Evolutionary conservation across 129 eudicot species (phyloP), one percentile per base, ranked within the genome.

Genomic region (sunflower (Helianthus annuus)): DNA sequence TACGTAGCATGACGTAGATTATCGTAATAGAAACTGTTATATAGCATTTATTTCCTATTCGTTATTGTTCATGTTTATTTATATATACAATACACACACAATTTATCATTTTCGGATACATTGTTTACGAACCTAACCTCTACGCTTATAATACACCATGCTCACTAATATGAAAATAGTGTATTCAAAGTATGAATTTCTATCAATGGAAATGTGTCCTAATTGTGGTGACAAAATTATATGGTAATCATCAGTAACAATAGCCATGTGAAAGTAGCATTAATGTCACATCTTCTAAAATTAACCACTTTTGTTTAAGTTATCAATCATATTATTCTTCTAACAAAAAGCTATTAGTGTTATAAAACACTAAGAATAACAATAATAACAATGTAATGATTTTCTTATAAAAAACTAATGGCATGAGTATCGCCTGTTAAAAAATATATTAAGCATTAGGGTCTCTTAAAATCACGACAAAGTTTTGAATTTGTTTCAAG

Each of bases 391-490:
- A 1, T 7, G 46, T 56, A 56, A 19, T 56, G 24, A 56, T 56
- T 22, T 42, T 42, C 46, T 42, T 42, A 42, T 42, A 42, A 58
- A 58, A 16, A 13, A 13, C n/a, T 51, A 36, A 10, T 58, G 27
- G 39, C 38, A n/a, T 57, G 15, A 56, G 40, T 24, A 58, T 58
- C 15, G 40, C 64, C 15, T 58, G 7, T 3, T 58, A 24, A 58
- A 58, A 58, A 24, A 10, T 58, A 58, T 27, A 58, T 58, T 58
- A 58, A 58, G 11, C 46, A 24, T 56, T 27, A 1, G 5, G 64
- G 39, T 58, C 40, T 58, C 64, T 58, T 24, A 58, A 58, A 24
- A 58, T 58, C 12, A 29, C 17, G 64, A 59, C 42, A 59, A 27
- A 15, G 9, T 59, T 27, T 59, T 59, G 42, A 59, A 57, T 22